Base-by-base conservation (phyloP, 768 basidiomycete genomes). In the Rhodotorula graminis region DNA sequence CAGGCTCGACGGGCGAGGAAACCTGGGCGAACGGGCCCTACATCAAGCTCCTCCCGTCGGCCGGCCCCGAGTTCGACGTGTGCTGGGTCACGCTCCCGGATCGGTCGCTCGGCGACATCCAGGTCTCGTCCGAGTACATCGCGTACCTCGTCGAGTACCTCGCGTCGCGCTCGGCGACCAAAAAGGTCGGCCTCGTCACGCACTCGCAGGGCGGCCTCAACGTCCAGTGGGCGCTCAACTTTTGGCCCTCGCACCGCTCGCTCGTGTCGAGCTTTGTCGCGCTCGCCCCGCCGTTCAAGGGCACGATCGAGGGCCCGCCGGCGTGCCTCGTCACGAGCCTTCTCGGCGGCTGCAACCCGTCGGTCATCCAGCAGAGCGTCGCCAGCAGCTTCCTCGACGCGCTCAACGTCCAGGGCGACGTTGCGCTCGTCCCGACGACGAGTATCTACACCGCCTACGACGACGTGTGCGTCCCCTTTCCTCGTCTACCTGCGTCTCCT, bases 1-100 rank as follows among this genome's bases (percentile, higher is more conserved):
- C n/a, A 7, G 46, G 29, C 2, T 47, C 60, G 27, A 76, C 74
- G 2, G 79, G 77, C 18, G 37, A 61, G 8, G 80, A 79, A 64
- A 77, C 74, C 7, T 80, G 79, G 79, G 73, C 29, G n/a, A 42
- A 65, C 14, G 77, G 78, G 8, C 80, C 80, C 0, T 80, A 80
- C 70, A 50, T 64, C 18, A 65, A 69, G 21, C 61, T 78, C 23
- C 68, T 80, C 2, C 80, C 80, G 6, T 42, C 59, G 14, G 78
- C 61, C 5, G 76, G 58, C 5, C 58, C 58, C 14, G 58, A 75
- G 7, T 79, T 77, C 66, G 80, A 80, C 53, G 75, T 79, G 14
- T 78, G 77, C 61, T 79, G 75, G 70, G 71, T 70, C 46, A 68
- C 73, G 47, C 69, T 78, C 25, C 79, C 79, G 2, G 27, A 53